Conservation (phyloP, 306 rosid genomes). For the Quercus alba region DNA sequence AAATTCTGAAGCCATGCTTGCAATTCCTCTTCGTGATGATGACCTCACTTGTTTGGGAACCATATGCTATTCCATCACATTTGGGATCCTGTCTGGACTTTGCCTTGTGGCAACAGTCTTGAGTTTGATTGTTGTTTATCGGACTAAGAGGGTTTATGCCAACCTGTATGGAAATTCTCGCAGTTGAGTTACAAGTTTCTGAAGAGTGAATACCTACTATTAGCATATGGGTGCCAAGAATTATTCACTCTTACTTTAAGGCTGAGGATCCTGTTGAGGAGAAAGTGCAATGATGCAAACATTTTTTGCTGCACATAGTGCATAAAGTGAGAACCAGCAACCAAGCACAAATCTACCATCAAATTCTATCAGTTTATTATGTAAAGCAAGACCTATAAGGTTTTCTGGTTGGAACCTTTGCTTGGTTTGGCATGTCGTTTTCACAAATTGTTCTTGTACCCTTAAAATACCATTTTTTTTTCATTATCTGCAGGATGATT, state of each 20-base stretch:
- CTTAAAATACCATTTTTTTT: neutral
- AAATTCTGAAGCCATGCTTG: neutral
- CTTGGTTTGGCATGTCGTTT: neutral
- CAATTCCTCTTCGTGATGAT: conserved; percentile 11
- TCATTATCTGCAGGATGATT: neutral
- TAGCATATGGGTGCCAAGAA: neutral
- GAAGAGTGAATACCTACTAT: neutral
- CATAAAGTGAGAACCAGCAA: neutral
- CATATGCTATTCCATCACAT: conserved; percentile 64
- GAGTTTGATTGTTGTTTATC: conserved; percentile 42
- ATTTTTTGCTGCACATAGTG: neutral
- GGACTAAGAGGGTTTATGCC: conserved; percentile 59
- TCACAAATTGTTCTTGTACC: neutral
- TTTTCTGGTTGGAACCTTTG: neutral
- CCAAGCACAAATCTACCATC: neutral
- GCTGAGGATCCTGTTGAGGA: neutral
- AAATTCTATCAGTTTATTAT: neutral
- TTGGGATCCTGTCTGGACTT: conserved; percentile 52
- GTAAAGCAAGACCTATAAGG: neutral
- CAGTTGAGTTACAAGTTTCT: conserved; percentile 21
- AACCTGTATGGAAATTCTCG: conserved; percentile 43
- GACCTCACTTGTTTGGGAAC: conserved; percentile 52
- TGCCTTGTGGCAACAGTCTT: conserved; percentile 51
- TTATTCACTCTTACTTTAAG: neutral
- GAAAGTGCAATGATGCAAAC: neutral